Base-by-base conservation (phyloP, 768 basidiomycete genomes). In the Auriscalpium microsporum region DNA sequence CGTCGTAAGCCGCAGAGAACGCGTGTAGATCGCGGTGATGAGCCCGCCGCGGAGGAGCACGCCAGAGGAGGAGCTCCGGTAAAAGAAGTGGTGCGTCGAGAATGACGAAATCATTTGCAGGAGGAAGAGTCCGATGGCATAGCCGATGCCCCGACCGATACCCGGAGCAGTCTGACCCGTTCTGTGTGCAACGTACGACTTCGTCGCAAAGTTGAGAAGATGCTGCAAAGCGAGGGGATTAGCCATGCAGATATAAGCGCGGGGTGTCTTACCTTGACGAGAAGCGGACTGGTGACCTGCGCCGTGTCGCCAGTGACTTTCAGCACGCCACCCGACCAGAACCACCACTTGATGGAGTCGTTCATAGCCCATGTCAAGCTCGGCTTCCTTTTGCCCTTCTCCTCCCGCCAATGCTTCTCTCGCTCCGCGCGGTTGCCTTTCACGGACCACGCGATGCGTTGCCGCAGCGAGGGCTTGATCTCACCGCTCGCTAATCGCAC, bases 1-100 rank as follows among this genome's bases (percentile, higher is more conserved):
- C 16, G 87, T 80, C 2, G 88, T 87, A 35, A 97, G 77, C 28
- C 74, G 78, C 21, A 96, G 75, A 1, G 87, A 84, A 45, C 86
- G 83, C 28, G 81, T 77, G 69, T 93, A 96, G 38, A 96, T 86
- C 1, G 89, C 84, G 1, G 89, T 85, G 62, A 96, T 95, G 46
- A 96, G 77, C 2, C 91, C 92, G 9, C 85, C 86, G 36, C 94
- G 83, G 13, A 89, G 65, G 14, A 93, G 78, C 3, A 94, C 90
- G 23, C 94, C 94, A 10, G 83, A 79, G 1, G 82, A 81, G 33
- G 81, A 77, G 38, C 76, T 74, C 9, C 87, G 80, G 65, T 91
- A 90, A 75, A 93, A 92, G 70, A 88, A 94, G 62, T 93, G 90
- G 57, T 94, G 82, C 8, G 79, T 77, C 61, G 80, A 81, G 53